phyloP scores from a whole-genome alignment of 805 yeast genomes.

The Cyberlindnera mrakii region DNA sequence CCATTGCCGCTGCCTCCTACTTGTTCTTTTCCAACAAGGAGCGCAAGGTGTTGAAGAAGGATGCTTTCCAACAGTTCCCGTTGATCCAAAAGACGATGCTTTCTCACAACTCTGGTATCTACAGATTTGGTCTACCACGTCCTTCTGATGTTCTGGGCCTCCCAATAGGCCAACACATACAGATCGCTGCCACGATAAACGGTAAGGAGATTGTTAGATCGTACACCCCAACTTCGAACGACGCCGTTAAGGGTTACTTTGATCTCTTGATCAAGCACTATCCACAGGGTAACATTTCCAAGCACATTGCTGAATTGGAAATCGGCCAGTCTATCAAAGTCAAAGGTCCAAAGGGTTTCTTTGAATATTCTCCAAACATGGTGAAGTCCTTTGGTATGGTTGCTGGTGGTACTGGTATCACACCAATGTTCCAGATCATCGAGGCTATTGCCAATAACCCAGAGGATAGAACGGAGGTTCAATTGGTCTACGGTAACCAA shows the following conservation, averaged over 20 bases:
- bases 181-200: conserved; percentile 66
- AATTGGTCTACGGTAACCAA: conserved; percentile 76
- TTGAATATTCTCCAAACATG: conserved; percentile 77
- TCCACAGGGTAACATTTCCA: conserved; percentile 80
- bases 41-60: conserved; percentile 49
- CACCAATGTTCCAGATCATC: conserved; percentile 92
- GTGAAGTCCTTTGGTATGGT: conserved; percentile 75
- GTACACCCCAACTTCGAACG: conserved; percentile 85
- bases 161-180: conserved; percentile 92
- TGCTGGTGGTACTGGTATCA: conserved; percentile 95
- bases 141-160: conserved; percentile 72
- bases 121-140: conserved; percentile 78
- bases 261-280: conserved; percentile 84
- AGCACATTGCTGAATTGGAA: conserved; percentile 60
- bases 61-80: conserved; percentile 71
- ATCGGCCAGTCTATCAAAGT: conserved; percentile 76
- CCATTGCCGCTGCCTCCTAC: conserved; percentile 6
- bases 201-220: conserved; percentile 81
- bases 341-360: conserved; percentile 89
- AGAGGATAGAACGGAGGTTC: conserved; percentile 67
- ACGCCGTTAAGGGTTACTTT: conserved; percentile 73
- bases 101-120: conserved; percentile 75
- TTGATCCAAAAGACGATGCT: conserved; percentile 69
- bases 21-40: conserved; percentile 3
- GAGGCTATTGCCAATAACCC: conserved; percentile 76